Evolutionary conservation across 768 basidiomycete genomes (phyloP).

Genomic region (Phylloporus arenicola): DNA sequence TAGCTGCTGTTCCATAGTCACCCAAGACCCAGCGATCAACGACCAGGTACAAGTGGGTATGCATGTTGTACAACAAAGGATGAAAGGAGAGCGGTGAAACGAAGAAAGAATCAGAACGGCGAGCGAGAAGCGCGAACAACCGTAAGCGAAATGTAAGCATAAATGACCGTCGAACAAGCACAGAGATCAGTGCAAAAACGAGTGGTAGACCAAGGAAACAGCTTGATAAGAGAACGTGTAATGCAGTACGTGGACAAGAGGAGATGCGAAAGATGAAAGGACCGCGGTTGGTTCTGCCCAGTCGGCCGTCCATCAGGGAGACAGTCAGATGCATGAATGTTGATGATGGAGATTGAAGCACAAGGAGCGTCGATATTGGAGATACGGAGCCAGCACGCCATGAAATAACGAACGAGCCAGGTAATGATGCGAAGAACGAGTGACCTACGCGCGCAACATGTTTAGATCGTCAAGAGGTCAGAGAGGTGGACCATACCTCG

Average conservation of each 20-base stretch:
- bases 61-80: conserved; percentile 15
- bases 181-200: neutral
- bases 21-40: conserved; percentile 12
- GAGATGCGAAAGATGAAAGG: neutral
- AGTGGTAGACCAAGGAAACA: neutral
- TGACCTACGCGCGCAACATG: conserved; percentile 1
- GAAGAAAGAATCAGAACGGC: neutral
- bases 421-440: neutral
- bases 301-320: neutral
- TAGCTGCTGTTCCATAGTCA: conserved; percentile 4
- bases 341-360: neutral
- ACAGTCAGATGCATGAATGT: neutral
- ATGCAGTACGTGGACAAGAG: neutral
- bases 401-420: conserved; percentile 4
- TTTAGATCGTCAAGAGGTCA: neutral
- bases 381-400: neutral
- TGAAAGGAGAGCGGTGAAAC: neutral
- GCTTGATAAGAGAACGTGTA: neutral
- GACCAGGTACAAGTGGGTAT: neutral
- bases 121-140: neutral
- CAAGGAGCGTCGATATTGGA: conserved; percentile 4
- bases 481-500: conserved; percentile 11
- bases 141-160: neutral
- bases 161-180: conserved; percentile 4
- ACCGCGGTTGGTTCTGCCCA: neutral